Evolutionary conservation across 1,284 basidiomycete species (phyloP).

Genomic region (Agaricales sp.): DNA sequence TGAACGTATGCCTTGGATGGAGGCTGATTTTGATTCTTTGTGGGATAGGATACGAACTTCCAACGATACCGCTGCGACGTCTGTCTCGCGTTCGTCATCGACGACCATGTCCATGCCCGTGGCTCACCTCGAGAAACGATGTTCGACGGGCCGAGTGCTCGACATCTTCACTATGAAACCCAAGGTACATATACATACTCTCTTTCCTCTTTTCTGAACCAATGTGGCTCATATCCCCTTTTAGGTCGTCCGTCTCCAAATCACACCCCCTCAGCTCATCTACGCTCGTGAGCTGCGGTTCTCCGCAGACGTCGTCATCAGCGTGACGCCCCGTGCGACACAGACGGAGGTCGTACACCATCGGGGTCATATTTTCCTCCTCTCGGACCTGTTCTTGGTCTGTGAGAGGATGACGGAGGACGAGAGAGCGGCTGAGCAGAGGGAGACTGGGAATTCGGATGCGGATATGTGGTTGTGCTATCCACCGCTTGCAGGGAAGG

Average conservation of each 20-base stretch:
- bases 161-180: slow-evolving; percentile 97
- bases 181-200: slow-evolving; percentile 46
- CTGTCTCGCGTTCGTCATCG: slow-evolving; percentile 39
- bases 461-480: slow-evolving; percentile 92
- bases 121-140: slow-evolving; percentile 70
- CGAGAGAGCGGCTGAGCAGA: slow-evolving; percentile 49
- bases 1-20: neutral
- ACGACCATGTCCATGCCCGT: slow-evolving; percentile 46
- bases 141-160: slow-evolving; percentile 72
- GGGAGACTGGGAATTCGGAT: slow-evolving; percentile 38
- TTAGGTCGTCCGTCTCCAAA: slow-evolving; percentile 87
- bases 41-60: slow-evolving; percentile 25
- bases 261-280: slow-evolving; percentile 71
- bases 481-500: slow-evolving; percentile 93
- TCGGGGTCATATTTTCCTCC: slow-evolving; percentile 79
- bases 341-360: slow-evolving; percentile 64
- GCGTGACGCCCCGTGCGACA: slow-evolving; percentile 71
- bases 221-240: slow-evolving; percentile 7
- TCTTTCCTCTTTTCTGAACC: slow-evolving; percentile 10
- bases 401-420: slow-evolving; percentile 73
- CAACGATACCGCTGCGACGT: slow-evolving; percentile 45
- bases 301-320: slow-evolving; percentile 67
- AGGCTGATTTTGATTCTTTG: slow-evolving; percentile 1
- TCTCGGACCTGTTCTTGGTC: slow-evolving; percentile 88
- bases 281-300: slow-evolving; percentile 77